Percentiles rank a stretch among this genome's conserved stretches.
Evolutionary conservation across 1,284 basidiomycete species (phyloP).

Genomic region (Neonothopanus nambi): DNA sequence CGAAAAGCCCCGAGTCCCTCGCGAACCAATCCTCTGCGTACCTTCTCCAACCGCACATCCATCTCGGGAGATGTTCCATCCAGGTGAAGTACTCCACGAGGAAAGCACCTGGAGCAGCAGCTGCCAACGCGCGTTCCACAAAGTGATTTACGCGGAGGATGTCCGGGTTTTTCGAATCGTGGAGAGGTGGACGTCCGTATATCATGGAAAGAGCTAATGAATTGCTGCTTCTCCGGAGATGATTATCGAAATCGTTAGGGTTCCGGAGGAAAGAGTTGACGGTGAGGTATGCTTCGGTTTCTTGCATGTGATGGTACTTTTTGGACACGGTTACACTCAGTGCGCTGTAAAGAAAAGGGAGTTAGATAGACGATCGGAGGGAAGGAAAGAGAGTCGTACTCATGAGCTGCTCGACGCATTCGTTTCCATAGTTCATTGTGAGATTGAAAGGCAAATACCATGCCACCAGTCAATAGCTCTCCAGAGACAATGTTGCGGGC

Average conservation of each 20-base stretch:
- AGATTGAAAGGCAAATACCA: conserved; percentile 17
- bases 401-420: conserved; percentile 17
- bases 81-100: conserved; percentile 26
- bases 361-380: background rate
- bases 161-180: conserved; percentile 15
- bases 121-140: conserved; percentile 12
- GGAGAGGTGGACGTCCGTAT: conserved; percentile 14
- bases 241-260: conserved; percentile 14
- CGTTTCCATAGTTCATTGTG: conserved; percentile 18
- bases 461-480: conserved; percentile 16
- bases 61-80: conserved; percentile 19
- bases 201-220: conserved; percentile 14
- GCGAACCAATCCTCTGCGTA: conserved; percentile 17
- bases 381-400: conserved; percentile 8
- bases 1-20: conserved; percentile 13
- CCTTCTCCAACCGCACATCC: conserved; percentile 19
- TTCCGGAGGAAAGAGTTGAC: conserved; percentile 10
- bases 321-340: conserved; percentile 7
- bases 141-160: conserved; percentile 18
- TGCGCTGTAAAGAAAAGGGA: conserved; percentile 8
- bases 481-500: conserved; percentile 19
- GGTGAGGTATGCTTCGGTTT: conserved; percentile 13
- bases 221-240: conserved; percentile 12
- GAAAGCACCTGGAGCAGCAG: conserved; percentile 20
- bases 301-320: conserved; percentile 12